These are phyloP conservation scores for Eucalyptus caleyi DNA, from an alignment of 345 rosid genomes.

Conservation along the genomic window DNA sequence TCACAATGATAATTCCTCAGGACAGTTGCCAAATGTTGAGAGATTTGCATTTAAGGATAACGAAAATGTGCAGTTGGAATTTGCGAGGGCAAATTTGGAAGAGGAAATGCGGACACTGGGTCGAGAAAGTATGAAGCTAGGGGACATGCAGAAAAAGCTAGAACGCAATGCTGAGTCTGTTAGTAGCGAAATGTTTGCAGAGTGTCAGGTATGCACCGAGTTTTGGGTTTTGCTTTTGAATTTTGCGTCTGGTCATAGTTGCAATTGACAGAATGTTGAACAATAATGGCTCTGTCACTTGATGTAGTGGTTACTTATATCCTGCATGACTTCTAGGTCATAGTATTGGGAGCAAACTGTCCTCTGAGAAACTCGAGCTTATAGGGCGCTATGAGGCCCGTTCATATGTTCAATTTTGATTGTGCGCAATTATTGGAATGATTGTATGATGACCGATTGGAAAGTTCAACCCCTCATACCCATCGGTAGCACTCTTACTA, in stretches of 20 bases:
- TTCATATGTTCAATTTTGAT: background rate
- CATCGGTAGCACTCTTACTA: background rate
- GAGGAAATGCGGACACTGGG: slow-evolving; percentile 54
- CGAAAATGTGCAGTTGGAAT: slow-evolving; percentile 12
- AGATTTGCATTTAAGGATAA: slow-evolving; percentile 5
- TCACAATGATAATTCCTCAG: background rate
- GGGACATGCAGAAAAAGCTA: slow-evolving; percentile 76
- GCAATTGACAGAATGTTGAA: background rate
- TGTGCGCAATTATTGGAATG: background rate
- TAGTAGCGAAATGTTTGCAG: slow-evolving; percentile 88
- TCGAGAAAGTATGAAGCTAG: slow-evolving; percentile 49
- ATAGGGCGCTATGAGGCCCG: background rate
- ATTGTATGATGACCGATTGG: background rate
- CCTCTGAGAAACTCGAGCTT: background rate
- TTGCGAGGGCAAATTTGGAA: slow-evolving; percentile 46
- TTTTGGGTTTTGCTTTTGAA: background rate
- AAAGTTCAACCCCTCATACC: background rate
- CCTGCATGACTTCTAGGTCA: background rate
- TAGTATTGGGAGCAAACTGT: background rate
- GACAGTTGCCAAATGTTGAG: background rate
- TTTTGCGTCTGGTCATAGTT: background rate
- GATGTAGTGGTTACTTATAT: background rate
- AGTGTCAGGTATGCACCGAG: slow-evolving; percentile 42
- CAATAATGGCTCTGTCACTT: background rate
- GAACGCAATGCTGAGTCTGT: slow-evolving; percentile 94